Base-by-base conservation (phyloP, 2,329 filamentous ascomycete genomes). In the Aspergillus brunneoviolaceus region DNA sequence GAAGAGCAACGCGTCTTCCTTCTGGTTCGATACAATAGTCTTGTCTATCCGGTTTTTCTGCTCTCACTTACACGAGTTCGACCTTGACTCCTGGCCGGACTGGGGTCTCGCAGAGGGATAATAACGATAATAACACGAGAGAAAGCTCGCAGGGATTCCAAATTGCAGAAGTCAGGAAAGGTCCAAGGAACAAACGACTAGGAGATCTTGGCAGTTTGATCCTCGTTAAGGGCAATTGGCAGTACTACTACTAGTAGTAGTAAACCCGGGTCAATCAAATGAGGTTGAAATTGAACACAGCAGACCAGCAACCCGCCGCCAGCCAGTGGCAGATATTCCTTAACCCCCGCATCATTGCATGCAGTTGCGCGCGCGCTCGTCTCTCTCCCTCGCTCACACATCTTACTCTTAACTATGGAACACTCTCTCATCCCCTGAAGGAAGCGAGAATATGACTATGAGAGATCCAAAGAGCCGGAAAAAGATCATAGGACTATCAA, bases 261-360 rank as follows among this genome's bases (percentile, higher is more conserved):
- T 45, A 45, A 45, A 45, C 39, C 39, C 39, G 39, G 33, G 39
- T 16, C 39, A 45, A 16, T 45, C 14, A 45, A 7, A 7, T 45
- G 39, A 45, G 39, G 57, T 62, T 62, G 50, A 67, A 59, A 16
- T 45, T 45, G 39, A 45, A 45, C 39, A 45, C 39, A 45, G 39
- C 39, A 45, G 39, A 45, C 39, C 56, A 60, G 48, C 56, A 53
- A 21, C n/a, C 16, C 25, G 51, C 52, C 53, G 49, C 53, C 50
- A 63, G 63, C 69, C 69, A 72, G 67, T 70, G 60, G 67, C 60
- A 61, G 58, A 60, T 57, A 66, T 68, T 72, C 67, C 68, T 70
- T 16, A 21, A 64, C 63, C 65, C 64, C 67, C 69, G 65, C 66
- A 63, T 65, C 55, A 25, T 60, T 52, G 56, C 53, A 53, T 60